A percentile compares a stretch with the other conserved stretches of the same genome.
Conservation (phyloP, 306 rosid genomes). For the Vicia sativa region DNA sequence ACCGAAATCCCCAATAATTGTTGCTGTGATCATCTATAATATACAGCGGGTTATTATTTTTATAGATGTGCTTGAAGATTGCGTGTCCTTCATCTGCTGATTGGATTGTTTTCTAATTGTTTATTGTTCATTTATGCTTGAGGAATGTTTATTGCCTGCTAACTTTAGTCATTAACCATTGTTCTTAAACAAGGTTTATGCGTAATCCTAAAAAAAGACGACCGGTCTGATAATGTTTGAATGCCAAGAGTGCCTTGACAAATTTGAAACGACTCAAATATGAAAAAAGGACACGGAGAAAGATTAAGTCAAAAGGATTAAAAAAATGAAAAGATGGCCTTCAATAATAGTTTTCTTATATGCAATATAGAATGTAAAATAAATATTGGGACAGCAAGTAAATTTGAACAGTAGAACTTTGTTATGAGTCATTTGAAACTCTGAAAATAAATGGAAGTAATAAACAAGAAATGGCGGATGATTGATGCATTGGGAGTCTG, state of each 20-base stretch:
- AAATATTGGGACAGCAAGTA: not conserved
- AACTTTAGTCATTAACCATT: conserved; percentile 11
- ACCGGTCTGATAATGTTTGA: conserved; percentile 20
- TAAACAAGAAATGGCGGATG: conserved; percentile 6
- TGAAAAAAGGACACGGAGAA: not conserved
- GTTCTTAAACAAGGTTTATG: conserved; percentile 18
- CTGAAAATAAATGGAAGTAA: conserved; percentile 4
- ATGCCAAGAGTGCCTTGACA: not conserved
- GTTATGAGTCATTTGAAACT: conserved; percentile 16
- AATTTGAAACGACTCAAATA: not conserved
- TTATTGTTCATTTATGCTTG: not conserved
- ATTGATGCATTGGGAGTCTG: not conserved
- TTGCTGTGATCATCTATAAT: not conserved
- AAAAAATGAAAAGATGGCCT: not conserved
- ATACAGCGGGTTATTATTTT: not conserved
- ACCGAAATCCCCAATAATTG: not conserved
- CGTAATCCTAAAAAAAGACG: not conserved
- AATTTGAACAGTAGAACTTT: not conserved
- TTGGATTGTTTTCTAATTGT: not conserved
- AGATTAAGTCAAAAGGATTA: not conserved
- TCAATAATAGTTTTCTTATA: not conserved
- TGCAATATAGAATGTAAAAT: not conserved
- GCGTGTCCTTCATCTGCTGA: not conserved
- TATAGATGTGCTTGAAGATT: not conserved
- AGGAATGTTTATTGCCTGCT: not conserved